Evolutionary conservation across 768 basidiomycete genomes (phyloP), one percentile per base, ranked within the genome.

Genomic region (Guyanaporus albipodus): DNA sequence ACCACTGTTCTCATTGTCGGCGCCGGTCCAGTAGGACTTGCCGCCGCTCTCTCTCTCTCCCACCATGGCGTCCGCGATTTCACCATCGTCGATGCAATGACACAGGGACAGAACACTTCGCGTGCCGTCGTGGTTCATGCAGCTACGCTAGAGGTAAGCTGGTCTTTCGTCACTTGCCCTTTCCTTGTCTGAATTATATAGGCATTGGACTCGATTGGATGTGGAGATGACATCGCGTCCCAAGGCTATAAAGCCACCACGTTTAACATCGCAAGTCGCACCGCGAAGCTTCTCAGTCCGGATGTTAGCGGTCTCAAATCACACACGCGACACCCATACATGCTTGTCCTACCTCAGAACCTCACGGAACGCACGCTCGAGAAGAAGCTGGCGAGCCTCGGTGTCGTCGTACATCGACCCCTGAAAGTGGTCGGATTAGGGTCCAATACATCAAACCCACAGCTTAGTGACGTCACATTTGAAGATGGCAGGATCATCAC

Each of bases 71-170:
- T 69, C 33, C 58, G 46, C 27, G 70, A 77, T 33, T 49, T 79
- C 60, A 48, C 70, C 12, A 58, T 77, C 15, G 73, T 78, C 7
- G 77, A 79, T 42, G 66, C 64, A 24, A 27, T 58, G 2, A 23
- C 42, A 0, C 43, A 67, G 17, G 68, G 67, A 19, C 54, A 64
- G 36, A 64, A 67, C 38, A 56, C 63, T 8, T 75, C 77, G 8
- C 71, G 77, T 18, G 75, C 78, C 0, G 47, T 73, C 6, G 66
- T 69, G 2, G 52, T 79, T n/a, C 77, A 79, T 50, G 73, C 78
- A 24, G 71, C 74, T 23, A 79, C 78, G 4, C 61, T 80, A 12
- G 78, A 79, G 64, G 77, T 74, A 49, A 36, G 61, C 33, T 29
- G 11, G 4, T 29, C 11, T n/a, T n/a, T n/a, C n/a, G n/a, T n/a